Percentiles rank a stretch among this genome's conserved stretches.
phyloP scores from a whole-genome alignment of 1,284 basidiomycete species.

The Malassezia equina region DNA sequence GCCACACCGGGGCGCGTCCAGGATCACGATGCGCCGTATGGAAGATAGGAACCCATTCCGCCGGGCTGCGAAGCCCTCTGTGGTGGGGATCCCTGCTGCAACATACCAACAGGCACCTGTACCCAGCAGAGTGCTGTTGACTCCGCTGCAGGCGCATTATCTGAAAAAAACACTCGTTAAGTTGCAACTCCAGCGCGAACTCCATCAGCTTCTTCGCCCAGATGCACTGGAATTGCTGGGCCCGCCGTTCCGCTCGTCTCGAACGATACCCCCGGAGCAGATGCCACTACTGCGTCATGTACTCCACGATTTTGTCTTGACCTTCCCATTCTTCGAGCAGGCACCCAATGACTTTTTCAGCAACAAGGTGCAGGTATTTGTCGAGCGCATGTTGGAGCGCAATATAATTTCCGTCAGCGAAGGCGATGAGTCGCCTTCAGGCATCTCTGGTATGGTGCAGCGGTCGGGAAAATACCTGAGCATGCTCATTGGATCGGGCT shows the following conservation, averaged over 20 bases:
- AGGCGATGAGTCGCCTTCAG: background rate
- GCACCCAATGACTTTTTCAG: conserved; percentile 45
- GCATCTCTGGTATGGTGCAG: background rate
- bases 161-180: conserved; percentile 87
- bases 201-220: conserved; percentile 16
- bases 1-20: background rate
- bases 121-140: conserved; percentile 49
- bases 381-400: conserved; percentile 36
- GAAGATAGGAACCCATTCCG: conserved; percentile 10
- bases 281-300: conserved; percentile 42
- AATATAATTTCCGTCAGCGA: conserved; percentile 33
- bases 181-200: conserved; percentile 61
- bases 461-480: conserved; percentile 12
- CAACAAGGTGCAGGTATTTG: conserved; percentile 45
- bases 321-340: conserved; percentile 42
- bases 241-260: conserved; percentile 34
- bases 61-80: background rate
- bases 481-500: conserved; percentile 35
- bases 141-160: conserved; percentile 80
- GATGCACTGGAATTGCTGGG: conserved; percentile 43
- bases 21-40: background rate
- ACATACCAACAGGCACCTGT: background rate
- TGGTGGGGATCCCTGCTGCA: background rate
- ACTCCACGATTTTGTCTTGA: conserved; percentile 45
- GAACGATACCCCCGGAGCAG: background rate